Evolutionary conservation across 768 basidiomycete genomes (phyloP).

Genomic region (Podaxis mareebaensis): DNA sequence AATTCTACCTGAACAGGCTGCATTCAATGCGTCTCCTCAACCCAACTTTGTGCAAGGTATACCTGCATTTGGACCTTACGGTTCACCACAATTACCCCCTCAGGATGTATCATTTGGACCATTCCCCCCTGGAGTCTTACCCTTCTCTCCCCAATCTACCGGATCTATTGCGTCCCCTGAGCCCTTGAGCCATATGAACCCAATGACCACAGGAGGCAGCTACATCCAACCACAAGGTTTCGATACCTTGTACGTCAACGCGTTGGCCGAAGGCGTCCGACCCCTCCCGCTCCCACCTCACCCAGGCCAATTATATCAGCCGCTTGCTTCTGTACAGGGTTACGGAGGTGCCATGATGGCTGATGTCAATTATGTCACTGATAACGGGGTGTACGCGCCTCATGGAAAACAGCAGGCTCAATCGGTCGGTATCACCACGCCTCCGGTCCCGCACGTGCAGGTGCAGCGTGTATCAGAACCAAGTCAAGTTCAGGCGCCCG

Average conservation of each 20-base stretch:
- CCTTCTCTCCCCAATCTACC: constrained; percentile 14
- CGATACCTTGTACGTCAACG: not conserved
- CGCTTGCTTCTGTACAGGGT: not conserved
- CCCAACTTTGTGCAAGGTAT: not conserved
- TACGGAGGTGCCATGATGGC: not conserved
- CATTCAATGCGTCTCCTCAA: not conserved
- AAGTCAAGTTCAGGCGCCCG: not conserved
- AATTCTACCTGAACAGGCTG: not conserved
- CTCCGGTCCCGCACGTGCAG: constrained; percentile 3
- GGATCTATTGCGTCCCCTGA: not conserved
- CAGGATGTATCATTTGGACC: not conserved
- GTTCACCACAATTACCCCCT: not conserved
- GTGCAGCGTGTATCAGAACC: not conserved
- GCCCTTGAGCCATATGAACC: not conserved
- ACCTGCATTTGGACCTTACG: not conserved
- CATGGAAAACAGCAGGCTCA: not conserved
- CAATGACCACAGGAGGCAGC: not conserved
- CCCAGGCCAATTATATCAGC: constrained; percentile 5
- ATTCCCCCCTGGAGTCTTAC: constrained; percentile 10
- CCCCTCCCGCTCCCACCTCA: constrained; percentile 14
- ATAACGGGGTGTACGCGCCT: not conserved
- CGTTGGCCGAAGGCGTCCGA: constrained; percentile 2
- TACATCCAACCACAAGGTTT: not conserved
- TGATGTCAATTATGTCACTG: not conserved
- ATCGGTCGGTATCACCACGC: not conserved